Evolutionary conservation across 805 yeast species (phyloP).

Genomic region (Candida alai): DNA sequence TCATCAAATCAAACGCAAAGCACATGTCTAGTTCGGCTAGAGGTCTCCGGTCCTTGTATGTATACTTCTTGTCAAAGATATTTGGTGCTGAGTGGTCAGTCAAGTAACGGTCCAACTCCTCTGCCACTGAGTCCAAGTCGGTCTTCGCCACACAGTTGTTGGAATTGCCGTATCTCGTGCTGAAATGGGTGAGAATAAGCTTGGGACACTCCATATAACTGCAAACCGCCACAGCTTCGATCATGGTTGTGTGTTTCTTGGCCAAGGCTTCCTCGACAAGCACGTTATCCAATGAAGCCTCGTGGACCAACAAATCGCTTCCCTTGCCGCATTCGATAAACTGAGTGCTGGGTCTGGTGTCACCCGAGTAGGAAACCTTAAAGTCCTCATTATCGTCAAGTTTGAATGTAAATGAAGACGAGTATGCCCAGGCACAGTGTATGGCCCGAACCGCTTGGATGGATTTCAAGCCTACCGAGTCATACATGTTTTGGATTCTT

Average conservation of each 20-base stretch:
- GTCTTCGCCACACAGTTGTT: constrained; percentile 25
- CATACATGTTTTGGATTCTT: constrained; percentile 31
- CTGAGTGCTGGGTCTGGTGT: constrained; percentile 74
- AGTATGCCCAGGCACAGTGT: constrained; percentile 83
- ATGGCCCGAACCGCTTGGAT: constrained; percentile 69
- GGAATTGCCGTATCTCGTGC: constrained; percentile 66
- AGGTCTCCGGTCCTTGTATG: constrained; percentile 28
- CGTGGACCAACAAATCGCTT: constrained; percentile 82
- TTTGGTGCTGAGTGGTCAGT: constrained; percentile 22
- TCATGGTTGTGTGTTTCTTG: constrained; percentile 83
- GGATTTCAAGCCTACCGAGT: constrained; percentile 38
- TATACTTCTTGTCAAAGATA: constrained; percentile 19
- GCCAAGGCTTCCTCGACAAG: constrained; percentile 70
- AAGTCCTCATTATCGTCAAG: constrained; percentile 43
- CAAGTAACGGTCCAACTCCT: constrained; percentile 27
- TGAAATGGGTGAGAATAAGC: constrained; percentile 83
- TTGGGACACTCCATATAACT: constrained; percentile 67
- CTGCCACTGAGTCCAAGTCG: constrained; percentile 18
- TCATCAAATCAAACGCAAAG: constrained; percentile 40
- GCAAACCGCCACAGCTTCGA: constrained; percentile 77
- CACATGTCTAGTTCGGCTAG: constrained; percentile 34
- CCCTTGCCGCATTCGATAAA: constrained; percentile 64
- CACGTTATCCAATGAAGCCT: constrained; percentile 85
- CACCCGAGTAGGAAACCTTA: constrained; percentile 88
- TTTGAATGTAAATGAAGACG: constrained; percentile 50